phyloP scores from a whole-genome alignment of 805 yeast species.

The Candida boidinii region DNA sequence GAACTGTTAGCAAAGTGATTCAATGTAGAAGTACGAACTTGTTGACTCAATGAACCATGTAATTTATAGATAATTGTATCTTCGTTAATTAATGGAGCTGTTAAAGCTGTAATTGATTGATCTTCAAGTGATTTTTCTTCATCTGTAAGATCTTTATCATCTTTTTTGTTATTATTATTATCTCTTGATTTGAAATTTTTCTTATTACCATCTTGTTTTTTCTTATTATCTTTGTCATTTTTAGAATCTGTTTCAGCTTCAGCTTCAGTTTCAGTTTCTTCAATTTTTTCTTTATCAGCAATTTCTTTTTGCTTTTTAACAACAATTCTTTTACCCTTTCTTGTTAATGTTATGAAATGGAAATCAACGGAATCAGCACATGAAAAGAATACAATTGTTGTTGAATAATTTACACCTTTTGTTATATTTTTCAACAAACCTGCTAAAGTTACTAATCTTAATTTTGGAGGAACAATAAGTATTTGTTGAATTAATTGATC shows the following conservation, averaged over 20 bases:
- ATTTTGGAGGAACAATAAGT: constrained; percentile 85
- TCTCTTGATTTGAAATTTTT: constrained; percentile 8
- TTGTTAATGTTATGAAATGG: constrained; percentile 69
- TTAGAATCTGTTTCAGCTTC: constrained; percentile 7
- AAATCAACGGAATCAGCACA: constrained; percentile 97
- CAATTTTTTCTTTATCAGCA: constrained; percentile 24
- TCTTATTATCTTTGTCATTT: constrained; percentile 20
- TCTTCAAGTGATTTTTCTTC: constrained; percentile 11
- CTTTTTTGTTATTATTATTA: constrained; percentile 9
- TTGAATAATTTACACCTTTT: constrained; percentile 23
- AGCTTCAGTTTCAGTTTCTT: constrained; percentile 4
- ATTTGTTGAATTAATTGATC: constrained; percentile 81
- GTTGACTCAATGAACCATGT: constrained; percentile 90
- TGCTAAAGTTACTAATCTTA: constrained; percentile 74
- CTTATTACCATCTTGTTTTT: constrained; percentile 13
- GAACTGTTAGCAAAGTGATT: constrained; percentile 43
- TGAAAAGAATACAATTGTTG: constrained; percentile 80
- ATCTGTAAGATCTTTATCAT: constrained; percentile 10
- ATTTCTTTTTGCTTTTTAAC: constrained; percentile 13
- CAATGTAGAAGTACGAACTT: constrained; percentile 69
- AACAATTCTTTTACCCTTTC: constrained; percentile 38
- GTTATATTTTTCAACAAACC: constrained; percentile 51
- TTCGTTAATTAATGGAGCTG: constrained; percentile 44
- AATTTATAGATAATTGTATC: constrained; percentile 50
- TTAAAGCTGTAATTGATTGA: constrained; percentile 31